phyloP scores from a whole-genome alignment of 2,329 filamentous ascomycete genomes.

The Aureobasidium mangrovei region DNA sequence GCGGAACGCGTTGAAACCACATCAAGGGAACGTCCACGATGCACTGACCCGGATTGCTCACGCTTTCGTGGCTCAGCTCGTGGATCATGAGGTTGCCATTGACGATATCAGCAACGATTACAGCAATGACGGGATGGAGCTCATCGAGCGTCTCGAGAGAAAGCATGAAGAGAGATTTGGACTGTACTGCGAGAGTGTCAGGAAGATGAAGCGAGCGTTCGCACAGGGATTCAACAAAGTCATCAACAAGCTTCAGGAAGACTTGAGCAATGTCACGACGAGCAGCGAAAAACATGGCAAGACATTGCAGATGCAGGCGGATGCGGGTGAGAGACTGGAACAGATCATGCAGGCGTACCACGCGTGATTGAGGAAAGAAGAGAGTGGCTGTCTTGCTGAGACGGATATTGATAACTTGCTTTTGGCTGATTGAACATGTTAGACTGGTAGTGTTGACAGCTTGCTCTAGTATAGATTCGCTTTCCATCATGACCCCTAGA shows the following conservation, averaged over 20 bases:
- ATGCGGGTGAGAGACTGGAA: neutral
- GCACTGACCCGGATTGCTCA: slow-evolving; percentile 33
- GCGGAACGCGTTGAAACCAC: slow-evolving; percentile 30
- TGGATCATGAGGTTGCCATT: slow-evolving; percentile 39
- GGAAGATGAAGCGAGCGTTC: slow-evolving; percentile 20
- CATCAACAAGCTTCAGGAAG: neutral
- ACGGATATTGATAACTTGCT: neutral
- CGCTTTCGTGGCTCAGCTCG: slow-evolving; percentile 37
- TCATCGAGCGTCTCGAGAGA: slow-evolving; percentile 36
- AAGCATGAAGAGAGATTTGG: slow-evolving; percentile 33
- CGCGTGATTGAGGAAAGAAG: neutral
- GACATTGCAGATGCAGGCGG: neutral
- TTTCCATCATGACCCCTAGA: too few species aligned
- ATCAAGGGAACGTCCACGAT: slow-evolving; percentile 33
- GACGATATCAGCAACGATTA: slow-evolving; percentile 37
- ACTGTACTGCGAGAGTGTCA: slow-evolving; percentile 20
- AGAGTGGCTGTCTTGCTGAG: neutral
- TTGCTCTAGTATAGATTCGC: neutral
- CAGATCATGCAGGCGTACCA: slow-evolving; percentile 3
- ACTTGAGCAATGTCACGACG: neutral
- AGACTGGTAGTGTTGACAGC: neutral
- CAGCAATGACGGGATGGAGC: slow-evolving; percentile 32
- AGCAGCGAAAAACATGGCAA: neutral
- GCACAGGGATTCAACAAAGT: neutral
- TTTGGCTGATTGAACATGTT: neutral